Base-by-base conservation (phyloP, 163 green algal species). In the Volvox carteri region DNA sequence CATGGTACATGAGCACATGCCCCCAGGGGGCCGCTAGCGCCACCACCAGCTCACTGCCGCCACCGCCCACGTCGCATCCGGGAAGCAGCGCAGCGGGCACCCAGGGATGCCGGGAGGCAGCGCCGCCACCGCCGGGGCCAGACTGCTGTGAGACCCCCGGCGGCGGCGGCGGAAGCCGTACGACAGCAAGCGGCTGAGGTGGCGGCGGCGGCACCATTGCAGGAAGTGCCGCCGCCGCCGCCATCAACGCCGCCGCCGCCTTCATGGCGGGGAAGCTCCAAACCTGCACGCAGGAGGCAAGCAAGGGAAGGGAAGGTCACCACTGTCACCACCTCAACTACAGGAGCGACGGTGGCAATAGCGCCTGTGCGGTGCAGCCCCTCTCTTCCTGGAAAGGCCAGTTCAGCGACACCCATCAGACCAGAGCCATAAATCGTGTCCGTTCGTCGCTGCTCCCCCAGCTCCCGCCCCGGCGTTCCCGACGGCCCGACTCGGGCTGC, bases 1-100 rank as follows among this genome's bases (percentile, higher is more conserved):
- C 87, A 33, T 65, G 42, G 73, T 89, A 86, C 56, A 89, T 6
- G 21, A 81, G 44, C 58, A 91, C 60, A 33, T 91, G 80, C 14
- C 87, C 87, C 56, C 80, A 79, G 28, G 72, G 80, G 23, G 78
- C 67, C 46, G 46, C 87, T 73, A 86, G 1, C 0, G 80, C 87
- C 48, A 91, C 73, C 9, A 67, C 50, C 56, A 89, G 73, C 78
- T 91, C 62, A 30, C 50, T 28, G 67, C 67, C 41, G 25, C 72
- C 30, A 30, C 85, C 58, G 11, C 30, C 1, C 19, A 37, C 19
- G 48, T 84, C 62, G 65, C 77, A 86, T 1, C 67, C 58, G 28
- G 88, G 88, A 42, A 92, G 14, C 12, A 92, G 30, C 48, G 54
- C 68, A 4, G 88, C 65, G 0, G 88, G 75, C 62, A 90, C 39